Base-by-base conservation (phyloP, 495 filamentous ascomycete genomes). In the Hyaloscypha bicolor region DNA sequence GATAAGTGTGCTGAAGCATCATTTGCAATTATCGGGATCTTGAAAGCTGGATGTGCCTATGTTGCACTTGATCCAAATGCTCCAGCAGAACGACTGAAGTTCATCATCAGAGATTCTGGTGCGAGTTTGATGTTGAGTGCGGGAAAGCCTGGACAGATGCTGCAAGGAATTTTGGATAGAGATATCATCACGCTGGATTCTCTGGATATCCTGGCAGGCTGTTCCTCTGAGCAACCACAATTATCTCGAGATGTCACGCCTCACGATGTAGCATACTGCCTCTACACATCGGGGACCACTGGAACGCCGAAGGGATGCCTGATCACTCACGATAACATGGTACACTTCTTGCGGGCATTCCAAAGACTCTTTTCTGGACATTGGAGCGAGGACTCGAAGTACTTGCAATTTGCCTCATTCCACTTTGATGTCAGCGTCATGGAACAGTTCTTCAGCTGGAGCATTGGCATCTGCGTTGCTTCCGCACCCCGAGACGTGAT, bases 361-460 rank as follows among this genome's bases (percentile, higher is more conserved):
- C 82, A 86, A 67, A 72, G 83, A n/a, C 79, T 94, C 5, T 93
- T 94, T 70, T 62, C 73, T 9, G 85, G 80, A 1, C 88, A 87
- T 66, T 93, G 92, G 92, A 81, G 87, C 66, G 67, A 76, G 4
- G 73, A 85, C 16, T 94, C 92, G 1, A 83, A 87, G 56, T 95
- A 90, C 87, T 79, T 96, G 16, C 92, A 96, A 74, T 96, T 96
- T 72, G 93, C 93, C 8, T 92, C 91, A 1, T 91, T 93, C 62
- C 92, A 94, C 74, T 96, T 96, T 66, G 92, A 96, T 70, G 92
- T 95, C 25, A 92, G 90, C 32, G 90, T 95, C 6, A 79, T 95
- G 19, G 93, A 96, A 74, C 92, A 94, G 69, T 96, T 91, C 75
- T 95, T 91, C 91, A 92, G 86, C 58, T 96, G 93, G 93, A 91